Evolutionary conservation across 306 rosid genomes (phyloP).

Genomic region (Sechiopsis laciniata): DNA sequence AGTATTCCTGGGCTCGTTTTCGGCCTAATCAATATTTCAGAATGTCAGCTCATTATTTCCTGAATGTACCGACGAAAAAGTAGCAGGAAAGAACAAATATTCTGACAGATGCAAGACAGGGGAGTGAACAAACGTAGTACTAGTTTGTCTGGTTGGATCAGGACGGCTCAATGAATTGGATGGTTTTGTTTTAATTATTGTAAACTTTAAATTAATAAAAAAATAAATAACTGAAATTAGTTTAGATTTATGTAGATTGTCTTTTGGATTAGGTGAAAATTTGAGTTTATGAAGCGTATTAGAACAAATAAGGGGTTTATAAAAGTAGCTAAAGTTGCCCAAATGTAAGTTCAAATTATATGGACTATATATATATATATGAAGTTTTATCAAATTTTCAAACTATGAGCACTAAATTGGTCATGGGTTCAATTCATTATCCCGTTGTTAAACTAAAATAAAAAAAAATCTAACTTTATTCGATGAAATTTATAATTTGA

Average conservation of each 20-base stretch:
- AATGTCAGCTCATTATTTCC: not conserved
- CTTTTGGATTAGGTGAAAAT: not conserved
- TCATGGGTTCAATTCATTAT: too few relatives aligned
- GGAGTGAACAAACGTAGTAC: slow-evolving; percentile 8
- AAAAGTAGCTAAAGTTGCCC: too few relatives aligned
- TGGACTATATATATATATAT: too few relatives aligned
- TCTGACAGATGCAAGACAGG: slow-evolving; percentile 8
- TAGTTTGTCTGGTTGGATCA: slow-evolving; percentile 1
- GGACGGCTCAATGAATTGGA: not conserved
- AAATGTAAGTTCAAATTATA: too few relatives aligned
- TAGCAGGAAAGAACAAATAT: slow-evolving; percentile 17
- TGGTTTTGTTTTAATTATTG: slow-evolving; percentile 5
- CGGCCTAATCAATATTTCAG: not conserved
- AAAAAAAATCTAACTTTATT: too few relatives aligned
- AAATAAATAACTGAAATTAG: not conserved
- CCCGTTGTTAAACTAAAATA: too few relatives aligned
- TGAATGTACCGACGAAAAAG: not conserved
- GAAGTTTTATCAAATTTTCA: too few relatives aligned
- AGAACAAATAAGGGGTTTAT: not conserved
- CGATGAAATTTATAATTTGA: too few relatives aligned
- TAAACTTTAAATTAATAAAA: not conserved
- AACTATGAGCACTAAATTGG: too few relatives aligned
- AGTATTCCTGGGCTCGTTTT: not conserved
- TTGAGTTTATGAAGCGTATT: not conserved
- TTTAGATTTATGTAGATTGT: not conserved